A percentile compares a stretch with the other conserved stretches of the same genome.
phyloP scores from a whole-genome alignment of 306 rosid species.

The Cicer judaicum region DNA sequence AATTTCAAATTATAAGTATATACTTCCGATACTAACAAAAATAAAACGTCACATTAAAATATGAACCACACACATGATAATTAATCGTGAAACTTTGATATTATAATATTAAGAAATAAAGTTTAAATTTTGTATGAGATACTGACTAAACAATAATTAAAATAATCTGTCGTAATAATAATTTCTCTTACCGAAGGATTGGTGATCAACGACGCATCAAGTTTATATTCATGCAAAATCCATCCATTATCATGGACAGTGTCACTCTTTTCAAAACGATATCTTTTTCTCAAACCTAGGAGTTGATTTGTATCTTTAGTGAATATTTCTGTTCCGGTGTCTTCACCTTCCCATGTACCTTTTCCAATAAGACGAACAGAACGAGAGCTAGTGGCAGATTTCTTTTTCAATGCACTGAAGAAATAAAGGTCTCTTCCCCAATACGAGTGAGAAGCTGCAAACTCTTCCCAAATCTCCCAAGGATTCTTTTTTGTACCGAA shows the following conservation, averaged over 20 bases:
- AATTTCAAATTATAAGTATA: background rate
- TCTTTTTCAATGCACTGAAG: slow-evolving; percentile 29
- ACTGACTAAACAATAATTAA: no score
- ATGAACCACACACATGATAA: no score
- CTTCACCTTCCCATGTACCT: slow-evolving; percentile 41
- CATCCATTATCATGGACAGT: background rate
- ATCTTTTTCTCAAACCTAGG: background rate
- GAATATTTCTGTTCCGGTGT: background rate
- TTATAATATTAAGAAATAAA: no score
- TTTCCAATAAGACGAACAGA: slow-evolving; percentile 14
- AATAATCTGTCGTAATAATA: no score
- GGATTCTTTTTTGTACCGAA: background rate
- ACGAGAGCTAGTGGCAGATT: background rate
- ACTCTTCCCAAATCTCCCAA: slow-evolving; percentile 37
- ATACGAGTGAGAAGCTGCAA: background rate
- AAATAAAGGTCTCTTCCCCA: slow-evolving; percentile 22
- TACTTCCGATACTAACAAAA: no score
- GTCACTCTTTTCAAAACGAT: slow-evolving; percentile 29
- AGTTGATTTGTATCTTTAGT: background rate
- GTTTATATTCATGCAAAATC: slow-evolving; percentile 37
- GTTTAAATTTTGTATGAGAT: no score
- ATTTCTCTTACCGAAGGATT: background rate
- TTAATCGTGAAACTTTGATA: no score
- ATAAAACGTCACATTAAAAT: background rate
- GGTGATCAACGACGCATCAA: background rate